A percentile compares a stretch with the other conserved stretches of the same genome.
Evolutionary conservation across 2,329 filamentous ascomycete genomes (phyloP).

Genomic region (Pyricularia sp.): DNA sequence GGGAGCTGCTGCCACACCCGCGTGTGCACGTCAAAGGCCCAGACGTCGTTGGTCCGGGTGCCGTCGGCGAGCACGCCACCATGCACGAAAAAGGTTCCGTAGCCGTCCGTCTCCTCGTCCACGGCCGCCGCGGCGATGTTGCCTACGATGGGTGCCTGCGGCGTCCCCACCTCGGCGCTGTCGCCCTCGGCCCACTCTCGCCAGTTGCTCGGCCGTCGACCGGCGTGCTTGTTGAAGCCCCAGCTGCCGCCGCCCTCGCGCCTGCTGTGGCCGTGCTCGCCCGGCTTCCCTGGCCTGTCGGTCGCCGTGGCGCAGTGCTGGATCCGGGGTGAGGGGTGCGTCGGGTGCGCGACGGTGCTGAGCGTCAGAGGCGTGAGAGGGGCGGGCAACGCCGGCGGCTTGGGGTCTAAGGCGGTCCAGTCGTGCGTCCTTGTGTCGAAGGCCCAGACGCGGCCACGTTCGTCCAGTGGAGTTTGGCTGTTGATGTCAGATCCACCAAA

Average conservation of each 20-base stretch:
- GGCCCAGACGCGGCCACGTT: conserved; percentile 66
- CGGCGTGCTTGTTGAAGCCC: conserved; percentile 5
- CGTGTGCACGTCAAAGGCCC: conserved; percentile 63
- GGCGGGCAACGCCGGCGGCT: conserved; percentile 25
- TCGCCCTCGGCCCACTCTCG: conserved; percentile 47
- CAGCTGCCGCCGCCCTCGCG: conserved; percentile 9
- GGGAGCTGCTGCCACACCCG: conserved; percentile 60
- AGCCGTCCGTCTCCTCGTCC: conserved; percentile 52
- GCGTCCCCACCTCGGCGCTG: conserved; percentile 42
- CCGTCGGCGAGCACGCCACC: conserved; percentile 61
- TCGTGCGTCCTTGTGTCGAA: conserved; percentile 55
- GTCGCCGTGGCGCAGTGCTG: conserved; percentile 43
- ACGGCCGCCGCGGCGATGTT: conserved; percentile 46
- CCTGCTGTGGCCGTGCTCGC: conserved; percentile 17
- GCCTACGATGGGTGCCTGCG: conserved; percentile 50
- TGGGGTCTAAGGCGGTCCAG: conserved; percentile 59
- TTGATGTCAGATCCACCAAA: conserved; percentile 68
- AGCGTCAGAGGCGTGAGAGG: conserved; percentile 9
- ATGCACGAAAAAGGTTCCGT: conserved; percentile 65
- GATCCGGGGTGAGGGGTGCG: conserved; percentile 55
- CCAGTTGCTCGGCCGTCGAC: conserved; percentile 35
- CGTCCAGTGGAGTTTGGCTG: conserved; percentile 49
- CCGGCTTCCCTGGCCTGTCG: conserved; percentile 33
- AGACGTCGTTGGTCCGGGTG: conserved; percentile 57
- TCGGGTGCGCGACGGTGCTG: conserved; percentile 22